Evolutionary conservation across 495 filamentous ascomycete species (phyloP).

Genomic region (Xylaria scruposa): DNA sequence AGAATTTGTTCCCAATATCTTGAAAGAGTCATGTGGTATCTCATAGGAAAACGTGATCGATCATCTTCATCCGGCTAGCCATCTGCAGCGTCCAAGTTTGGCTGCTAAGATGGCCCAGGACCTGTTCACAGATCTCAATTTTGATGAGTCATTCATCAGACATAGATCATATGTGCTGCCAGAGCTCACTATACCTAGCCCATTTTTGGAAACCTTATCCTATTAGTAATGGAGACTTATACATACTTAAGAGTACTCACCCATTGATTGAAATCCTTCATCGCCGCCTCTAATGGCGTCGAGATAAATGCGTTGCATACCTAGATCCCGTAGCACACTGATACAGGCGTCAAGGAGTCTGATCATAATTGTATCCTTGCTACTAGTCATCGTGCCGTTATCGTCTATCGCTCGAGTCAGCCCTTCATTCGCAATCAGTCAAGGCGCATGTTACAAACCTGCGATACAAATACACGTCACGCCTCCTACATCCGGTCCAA

Average conservation of each 20-base stretch:
- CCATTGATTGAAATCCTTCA: slow-evolving; percentile 54
- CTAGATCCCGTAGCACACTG: slow-evolving; percentile 43
- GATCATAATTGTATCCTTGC: slow-evolving; percentile 53
- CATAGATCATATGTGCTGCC: slow-evolving; percentile 43
- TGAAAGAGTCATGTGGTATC: background rate
- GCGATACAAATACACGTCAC: slow-evolving; percentile 66
- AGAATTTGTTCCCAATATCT: slow-evolving; percentile 3
- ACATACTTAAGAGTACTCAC: slow-evolving; percentile 37
- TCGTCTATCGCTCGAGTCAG: slow-evolving; percentile 41
- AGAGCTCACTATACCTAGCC: slow-evolving; percentile 56
- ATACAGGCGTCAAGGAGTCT: slow-evolving; percentile 54
- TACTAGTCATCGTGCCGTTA: slow-evolving; percentile 42
- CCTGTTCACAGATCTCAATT: slow-evolving; percentile 8
- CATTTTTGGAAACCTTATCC: slow-evolving; percentile 55
- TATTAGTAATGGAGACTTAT: background rate
- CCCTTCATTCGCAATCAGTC: slow-evolving; percentile 10
- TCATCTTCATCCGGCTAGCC: background rate
- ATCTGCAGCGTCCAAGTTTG: background rate
- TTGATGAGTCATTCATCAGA: slow-evolving; percentile 4
- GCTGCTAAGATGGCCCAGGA: background rate
- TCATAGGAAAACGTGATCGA: slow-evolving; percentile 1
- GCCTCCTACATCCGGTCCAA: slow-evolving; percentile 63
- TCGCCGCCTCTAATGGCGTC: slow-evolving; percentile 53
- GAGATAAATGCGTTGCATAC: slow-evolving; percentile 52
- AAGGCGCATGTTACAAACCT: slow-evolving; percentile 40